Conservation (phyloP, 140 eudicot species). For the Senecio squalidus region DNA sequence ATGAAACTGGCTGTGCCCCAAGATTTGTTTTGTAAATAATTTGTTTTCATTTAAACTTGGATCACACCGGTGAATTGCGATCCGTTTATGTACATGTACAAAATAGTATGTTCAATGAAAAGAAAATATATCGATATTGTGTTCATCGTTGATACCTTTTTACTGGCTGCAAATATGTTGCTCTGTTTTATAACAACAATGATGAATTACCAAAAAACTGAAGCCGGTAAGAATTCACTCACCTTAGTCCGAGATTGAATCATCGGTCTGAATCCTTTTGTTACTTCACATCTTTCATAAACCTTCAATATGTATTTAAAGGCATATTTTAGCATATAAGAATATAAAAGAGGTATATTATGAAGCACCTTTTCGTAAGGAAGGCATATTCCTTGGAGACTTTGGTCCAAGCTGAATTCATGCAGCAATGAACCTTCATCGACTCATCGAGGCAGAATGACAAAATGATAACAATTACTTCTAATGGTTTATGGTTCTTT, state of each 20-base stretch:
- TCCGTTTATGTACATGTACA: conserved; percentile 40
- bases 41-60: conserved; percentile 17
- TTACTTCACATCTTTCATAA: conserved; percentile 10
- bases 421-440: not conserved
- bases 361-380: conserved; percentile 22
- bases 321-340: conserved; percentile 12
- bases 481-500: not conserved
- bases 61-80: conserved; percentile 24
- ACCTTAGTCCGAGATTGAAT: not conserved
- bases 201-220: not conserved
- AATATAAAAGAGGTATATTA: conserved; percentile 16
- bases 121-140: conserved; percentile 17
- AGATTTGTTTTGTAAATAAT: conserved; percentile 34
- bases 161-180: conserved; percentile 8
- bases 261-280: conserved; percentile 7
- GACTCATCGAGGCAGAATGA: not conserved
- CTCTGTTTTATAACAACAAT: not conserved
- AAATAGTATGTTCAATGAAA: conserved; percentile 20
- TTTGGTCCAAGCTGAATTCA: conserved; percentile 18
- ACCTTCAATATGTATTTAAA: not conserved
- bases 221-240: no score
- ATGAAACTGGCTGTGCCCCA: conserved; percentile 23
- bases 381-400: conserved; percentile 26
- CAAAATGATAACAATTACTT: conserved; percentile 5
- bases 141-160: conserved; percentile 6